These are phyloP conservation scores for Eimeria tenella DNA, from an alignment of 169 alveolate species.

Conservation along the genomic window DNA sequence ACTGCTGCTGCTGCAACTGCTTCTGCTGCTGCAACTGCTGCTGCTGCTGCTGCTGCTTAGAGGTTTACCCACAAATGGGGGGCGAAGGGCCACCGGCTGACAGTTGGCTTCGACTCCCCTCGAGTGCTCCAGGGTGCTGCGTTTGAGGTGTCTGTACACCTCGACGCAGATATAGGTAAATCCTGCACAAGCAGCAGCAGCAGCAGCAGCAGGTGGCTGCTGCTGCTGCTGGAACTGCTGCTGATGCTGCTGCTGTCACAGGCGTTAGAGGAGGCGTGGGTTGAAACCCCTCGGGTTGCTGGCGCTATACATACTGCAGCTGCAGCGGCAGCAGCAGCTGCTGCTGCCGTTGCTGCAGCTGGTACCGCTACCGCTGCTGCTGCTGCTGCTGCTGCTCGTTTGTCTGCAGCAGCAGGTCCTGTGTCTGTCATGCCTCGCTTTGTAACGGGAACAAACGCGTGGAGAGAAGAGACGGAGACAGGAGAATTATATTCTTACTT, in stretches of 20 bases:
- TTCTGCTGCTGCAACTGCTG: conserved; percentile 27
- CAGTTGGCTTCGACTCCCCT: conserved; percentile 31
- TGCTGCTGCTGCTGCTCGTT: conserved; percentile 7
- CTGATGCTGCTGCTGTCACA: neutral
- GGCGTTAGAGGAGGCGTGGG: too few relatives aligned
- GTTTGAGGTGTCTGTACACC: conserved; percentile 27
- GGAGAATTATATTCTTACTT: neutral
- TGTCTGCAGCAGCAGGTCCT: neutral
- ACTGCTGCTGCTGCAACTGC: neutral
- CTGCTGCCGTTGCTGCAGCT: too few relatives aligned
- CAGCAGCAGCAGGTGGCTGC: conserved; percentile 4
- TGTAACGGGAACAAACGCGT: neutral
- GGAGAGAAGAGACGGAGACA: conserved; percentile 14
- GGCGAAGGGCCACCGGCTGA: conserved; percentile 8
- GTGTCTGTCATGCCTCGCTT: neutral
- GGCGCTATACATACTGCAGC: too few relatives aligned
- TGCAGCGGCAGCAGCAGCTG: too few relatives aligned
- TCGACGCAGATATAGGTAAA: neutral
- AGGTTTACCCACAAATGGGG: conserved; percentile 18
- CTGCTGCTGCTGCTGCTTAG: conserved; percentile 22
- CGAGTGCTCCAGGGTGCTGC: conserved; percentile 28
- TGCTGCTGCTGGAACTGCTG: neutral
- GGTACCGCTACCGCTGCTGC: too few relatives aligned
- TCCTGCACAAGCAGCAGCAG: neutral
- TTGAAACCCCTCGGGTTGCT: too few relatives aligned